A percentile compares a stretch with the other conserved stretches of the same genome.
Conservation (phyloP, 139 green algal genomes). For the Edaphochlamys debaryana region DNA sequence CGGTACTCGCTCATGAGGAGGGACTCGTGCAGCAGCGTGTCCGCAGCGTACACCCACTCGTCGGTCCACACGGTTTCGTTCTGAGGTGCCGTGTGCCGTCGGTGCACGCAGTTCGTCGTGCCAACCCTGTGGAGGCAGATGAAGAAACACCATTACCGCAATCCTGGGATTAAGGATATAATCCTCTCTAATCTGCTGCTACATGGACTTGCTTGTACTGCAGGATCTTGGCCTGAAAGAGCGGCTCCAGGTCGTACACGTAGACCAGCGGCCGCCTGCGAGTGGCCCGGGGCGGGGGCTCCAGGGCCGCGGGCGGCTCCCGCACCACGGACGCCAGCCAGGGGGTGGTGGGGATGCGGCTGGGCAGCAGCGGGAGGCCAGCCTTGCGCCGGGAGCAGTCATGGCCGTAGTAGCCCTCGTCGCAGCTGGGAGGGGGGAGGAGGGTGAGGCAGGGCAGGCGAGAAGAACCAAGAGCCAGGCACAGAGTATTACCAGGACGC, state of each 20-base stretch:
- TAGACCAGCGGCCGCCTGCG: constrained; percentile 51
- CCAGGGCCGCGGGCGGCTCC: constrained; percentile 22
- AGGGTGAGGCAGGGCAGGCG: too few species aligned
- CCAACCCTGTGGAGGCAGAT: constrained; percentile 29
- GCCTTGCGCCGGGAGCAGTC: constrained; percentile 55
- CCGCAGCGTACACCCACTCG: constrained; percentile 54
- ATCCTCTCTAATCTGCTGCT: too few species aligned
- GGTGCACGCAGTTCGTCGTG: constrained; percentile 44
- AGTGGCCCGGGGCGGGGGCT: background rate
- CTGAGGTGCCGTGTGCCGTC: constrained; percentile 1
- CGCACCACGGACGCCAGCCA: background rate
- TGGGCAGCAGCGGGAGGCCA: constrained; percentile 35
- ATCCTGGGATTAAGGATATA: too few species aligned
- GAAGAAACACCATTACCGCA: too few species aligned
- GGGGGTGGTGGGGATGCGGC: constrained; percentile 8
- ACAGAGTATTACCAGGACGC: too few species aligned
- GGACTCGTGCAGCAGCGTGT: constrained; percentile 58
- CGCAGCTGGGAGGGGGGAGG: constrained; percentile 57
- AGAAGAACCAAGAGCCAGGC: too few species aligned
- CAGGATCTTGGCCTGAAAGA: constrained; percentile 55
- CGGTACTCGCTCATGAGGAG: constrained; percentile 60
- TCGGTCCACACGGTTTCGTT: constrained; percentile 36
- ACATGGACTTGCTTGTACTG: constrained; percentile 58
- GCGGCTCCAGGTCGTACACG: constrained; percentile 63
- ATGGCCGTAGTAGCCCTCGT: constrained; percentile 62